phyloP scores from a whole-genome alignment of 2,329 filamentous ascomycete species.

The Plenodomus biglobosus region DNA sequence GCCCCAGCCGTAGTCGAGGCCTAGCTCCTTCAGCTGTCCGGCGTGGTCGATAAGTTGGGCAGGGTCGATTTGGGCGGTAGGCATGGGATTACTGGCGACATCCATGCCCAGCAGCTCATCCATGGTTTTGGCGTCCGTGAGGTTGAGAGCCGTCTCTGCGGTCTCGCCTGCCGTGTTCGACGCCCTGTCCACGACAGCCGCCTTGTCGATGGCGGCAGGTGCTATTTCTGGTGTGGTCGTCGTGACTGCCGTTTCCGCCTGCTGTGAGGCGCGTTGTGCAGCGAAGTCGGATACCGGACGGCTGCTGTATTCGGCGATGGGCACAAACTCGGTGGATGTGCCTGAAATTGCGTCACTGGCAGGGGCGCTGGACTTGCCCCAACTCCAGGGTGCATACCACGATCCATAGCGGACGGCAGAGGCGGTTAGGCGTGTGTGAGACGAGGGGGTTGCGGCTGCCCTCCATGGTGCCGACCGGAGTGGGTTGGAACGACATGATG shows the following conservation, averaged over 20 bases:
- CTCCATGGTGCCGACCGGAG: slow-evolving; percentile 33
- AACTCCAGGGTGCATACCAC: slow-evolving; percentile 43
- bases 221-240: slow-evolving; percentile 37
- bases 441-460: slow-evolving; percentile 18
- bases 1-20: slow-evolving; percentile 85
- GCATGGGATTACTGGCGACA: slow-evolving; percentile 15
- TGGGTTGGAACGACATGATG: slow-evolving; percentile 27
- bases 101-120: slow-evolving; percentile 24
- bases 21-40: slow-evolving; percentile 79
- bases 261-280: background rate
- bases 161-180: slow-evolving; percentile 10
- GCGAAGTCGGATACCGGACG: slow-evolving; percentile 8
- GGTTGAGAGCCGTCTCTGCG: slow-evolving; percentile 7
- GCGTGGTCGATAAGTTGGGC: slow-evolving; percentile 70
- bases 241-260: slow-evolving; percentile 28
- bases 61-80: slow-evolving; percentile 32
- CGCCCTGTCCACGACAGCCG: slow-evolving; percentile 29
- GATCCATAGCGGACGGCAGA: slow-evolving; percentile 35
- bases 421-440: slow-evolving; percentile 22
- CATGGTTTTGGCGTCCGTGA: slow-evolving; percentile 17
- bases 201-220: slow-evolving; percentile 42
- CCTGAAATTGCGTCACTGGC: slow-evolving; percentile 14
- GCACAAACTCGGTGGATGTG: slow-evolving; percentile 15
- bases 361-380: slow-evolving; percentile 33
- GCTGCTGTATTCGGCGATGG: slow-evolving; percentile 26